Evolutionary conservation across 208 protist genomes (phyloP), one percentile per base, ranked within the genome.

Genomic region (Naegleria lovaniensis): DNA sequence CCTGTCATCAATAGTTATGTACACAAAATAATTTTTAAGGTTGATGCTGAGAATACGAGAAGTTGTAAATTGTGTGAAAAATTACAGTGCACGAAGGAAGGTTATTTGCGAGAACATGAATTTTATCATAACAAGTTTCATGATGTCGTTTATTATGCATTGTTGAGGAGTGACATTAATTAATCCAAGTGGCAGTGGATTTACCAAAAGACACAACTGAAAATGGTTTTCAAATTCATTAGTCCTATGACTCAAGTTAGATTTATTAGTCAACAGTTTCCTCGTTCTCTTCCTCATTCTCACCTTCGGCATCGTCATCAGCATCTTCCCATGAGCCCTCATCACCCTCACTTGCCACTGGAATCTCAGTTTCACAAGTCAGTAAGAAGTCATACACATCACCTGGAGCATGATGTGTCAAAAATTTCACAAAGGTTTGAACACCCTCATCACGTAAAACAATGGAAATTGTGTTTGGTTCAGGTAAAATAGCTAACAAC

Each of bases 361-460:
- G 36, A 38, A 85, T 43, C 29, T 85, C 83, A 39, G 19, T 40
- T 40, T 29, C 43, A 88, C 43, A 88, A 38, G 41, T 58, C 6
- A 48, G 22, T 40, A 40, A 29, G 55, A 58, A 58, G 15, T 39
- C n/a, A 40, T 29, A 33, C 0, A 58, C 19, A 36, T 79, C 67
- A 79, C 67, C 67, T 16, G 85, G 85, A 43, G 85, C 85, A 39
- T 90, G 19, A 58, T 90, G 88, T 36, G 67, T 90, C 7, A 90
- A 7, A 58, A 40, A 90, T 36, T 90, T 90, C 4, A 90, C 88
- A 58, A 90, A 90, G 51, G 19, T n/a, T 40, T 43, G 19, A 58
- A 55, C 41, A 76, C 88, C 88, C 6, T 36, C 33, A 76, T 90
- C 88, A 36, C 76, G 5, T 25, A 90, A 76, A 84, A 90, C 88